Evolutionary conservation across 192 early-diverging fungal species (phyloP).

Genomic region (Gigaspora rosea): DNA sequence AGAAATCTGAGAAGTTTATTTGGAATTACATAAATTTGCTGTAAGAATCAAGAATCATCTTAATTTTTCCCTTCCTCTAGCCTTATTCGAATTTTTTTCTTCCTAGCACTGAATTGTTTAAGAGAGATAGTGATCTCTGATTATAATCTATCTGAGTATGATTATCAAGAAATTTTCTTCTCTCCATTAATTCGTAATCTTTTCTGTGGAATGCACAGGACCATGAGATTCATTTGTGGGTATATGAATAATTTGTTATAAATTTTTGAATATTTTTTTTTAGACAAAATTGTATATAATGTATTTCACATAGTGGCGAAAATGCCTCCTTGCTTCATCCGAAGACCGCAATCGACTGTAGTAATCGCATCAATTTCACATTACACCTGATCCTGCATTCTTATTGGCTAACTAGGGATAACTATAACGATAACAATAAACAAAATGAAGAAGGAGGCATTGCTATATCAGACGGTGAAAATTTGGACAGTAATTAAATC

Average conservation of each 20-base stretch:
- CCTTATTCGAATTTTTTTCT: background rate
- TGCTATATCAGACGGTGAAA: too few relatives aligned
- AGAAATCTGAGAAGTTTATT: constrained; percentile 6
- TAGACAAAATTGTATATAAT: constrained; percentile 14
- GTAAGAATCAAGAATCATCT: constrained; percentile 10
- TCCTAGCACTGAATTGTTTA: constrained; percentile 12
- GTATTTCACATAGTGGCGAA: constrained; percentile 9
- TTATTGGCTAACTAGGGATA: too few relatives aligned
- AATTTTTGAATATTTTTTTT: constrained; percentile 11
- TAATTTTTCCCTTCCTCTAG: too few relatives aligned
- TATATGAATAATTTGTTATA: constrained; percentile 5
- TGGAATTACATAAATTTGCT: constrained; percentile 4
- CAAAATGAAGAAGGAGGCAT: too few relatives aligned
- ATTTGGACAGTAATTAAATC: too few relatives aligned
- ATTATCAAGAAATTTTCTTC: constrained; percentile 12
- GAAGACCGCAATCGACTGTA: constrained; percentile 5
- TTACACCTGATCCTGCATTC: too few relatives aligned
- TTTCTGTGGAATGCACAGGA: background rate
- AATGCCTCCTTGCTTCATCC: constrained; percentile 12
- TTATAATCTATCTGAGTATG: constrained; percentile 8
- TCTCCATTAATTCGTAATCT: constrained; percentile 2
- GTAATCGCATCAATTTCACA: too few relatives aligned
- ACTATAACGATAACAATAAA: too few relatives aligned
- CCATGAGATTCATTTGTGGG: constrained; percentile 15
- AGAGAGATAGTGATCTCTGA: background rate